Evolutionary conservation across 2,329 filamentous ascomycete genomes (phyloP), one percentile per base, ranked within the genome.

Genomic region (Tolypocladium sp.): DNA sequence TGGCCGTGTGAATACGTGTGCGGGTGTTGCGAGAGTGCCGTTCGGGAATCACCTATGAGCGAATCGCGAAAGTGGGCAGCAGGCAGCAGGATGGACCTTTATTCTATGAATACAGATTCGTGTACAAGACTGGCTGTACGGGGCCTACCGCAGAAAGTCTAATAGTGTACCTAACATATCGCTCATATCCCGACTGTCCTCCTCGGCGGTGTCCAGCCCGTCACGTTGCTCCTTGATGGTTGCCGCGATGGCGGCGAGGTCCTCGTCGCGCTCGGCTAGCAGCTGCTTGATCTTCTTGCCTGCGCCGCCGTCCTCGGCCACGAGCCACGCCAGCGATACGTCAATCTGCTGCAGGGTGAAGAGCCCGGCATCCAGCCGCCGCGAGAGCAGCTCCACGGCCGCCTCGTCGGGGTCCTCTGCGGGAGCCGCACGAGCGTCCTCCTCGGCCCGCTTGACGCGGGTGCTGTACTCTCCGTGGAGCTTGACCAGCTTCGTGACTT

Each of bases 301-400:
- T 1, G 91, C 90, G 0, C 90, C 91, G 40, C 79, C 80, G 67
- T 99, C 94, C 74, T 99, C 94, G 0, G 92, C 94, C 9, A 91
- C 82, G 38, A 97, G 79, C 94, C 94, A 99, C 15, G 92, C 90
- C 37, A 99, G 74, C 37, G 94, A 84, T 0, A 92, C 82, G 75
- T 97, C 93, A 53, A 94, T 83, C 2, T 85, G 89, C 76, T 96
- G 91, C 58, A 97, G 74, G 33, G 84, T 88, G 71, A 90, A 96
- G 7, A 97, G 75, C 0, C 94, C 94, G 0, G 90, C 91, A 63
- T 96, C 92, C 20, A 97, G 79, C 55, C 90, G 80, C 57, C 85
- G 79, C 0, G 88, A 86, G 30, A 95, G 80, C 82, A 87, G 92
- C 66, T 90, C 90, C 55, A 86, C 81, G 20, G 84, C 85, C 68